phyloP scores from a whole-genome alignment of 1,284 basidiomycete genomes.

The Hemileia vastatrix region DNA sequence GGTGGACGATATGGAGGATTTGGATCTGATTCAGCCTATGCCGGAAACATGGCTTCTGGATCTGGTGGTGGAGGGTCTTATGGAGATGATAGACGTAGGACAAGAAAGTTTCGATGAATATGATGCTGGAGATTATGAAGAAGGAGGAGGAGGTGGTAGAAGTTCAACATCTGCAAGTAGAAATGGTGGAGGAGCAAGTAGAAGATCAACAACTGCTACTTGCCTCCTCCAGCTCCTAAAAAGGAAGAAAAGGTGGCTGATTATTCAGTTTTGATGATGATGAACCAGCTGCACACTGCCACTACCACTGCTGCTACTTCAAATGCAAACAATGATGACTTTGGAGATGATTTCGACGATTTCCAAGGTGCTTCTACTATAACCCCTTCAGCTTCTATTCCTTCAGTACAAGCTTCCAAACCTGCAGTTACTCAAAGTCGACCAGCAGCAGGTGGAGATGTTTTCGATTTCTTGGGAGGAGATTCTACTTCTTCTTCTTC shows the following conservation, averaged over 20 bases:
- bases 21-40: conserved; percentile 42
- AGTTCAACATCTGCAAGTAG: no score
- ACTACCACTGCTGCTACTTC: conserved; percentile 23
- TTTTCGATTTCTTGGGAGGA: conserved; percentile 37
- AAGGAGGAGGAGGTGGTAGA: conserved; percentile 20
- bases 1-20: conserved; percentile 41
- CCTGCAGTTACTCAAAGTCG: conserved; percentile 3
- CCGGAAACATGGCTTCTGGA: conserved; percentile 26
- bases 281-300: conserved; percentile 27
- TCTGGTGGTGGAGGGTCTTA: conserved; percentile 15
- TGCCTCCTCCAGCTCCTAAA: background rate
- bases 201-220: no score
- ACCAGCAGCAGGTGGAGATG: conserved; percentile 4
- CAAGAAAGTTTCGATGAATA: conserved; percentile 40
- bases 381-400: conserved; percentile 6
- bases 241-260: conserved; percentile 32
- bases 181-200: background rate
- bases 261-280: conserved; percentile 41
- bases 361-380: conserved; percentile 23
- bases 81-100: conserved; percentile 24
- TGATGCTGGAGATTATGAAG: conserved; percentile 41
- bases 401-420: background rate
- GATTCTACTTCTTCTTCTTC: conserved; percentile 1
- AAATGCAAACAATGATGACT: conserved; percentile 22
- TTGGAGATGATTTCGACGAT: conserved; percentile 42